phyloP scores from a whole-genome alignment of 2,329 filamentous ascomycete genomes.

The Clonostachys sp. region DNA sequence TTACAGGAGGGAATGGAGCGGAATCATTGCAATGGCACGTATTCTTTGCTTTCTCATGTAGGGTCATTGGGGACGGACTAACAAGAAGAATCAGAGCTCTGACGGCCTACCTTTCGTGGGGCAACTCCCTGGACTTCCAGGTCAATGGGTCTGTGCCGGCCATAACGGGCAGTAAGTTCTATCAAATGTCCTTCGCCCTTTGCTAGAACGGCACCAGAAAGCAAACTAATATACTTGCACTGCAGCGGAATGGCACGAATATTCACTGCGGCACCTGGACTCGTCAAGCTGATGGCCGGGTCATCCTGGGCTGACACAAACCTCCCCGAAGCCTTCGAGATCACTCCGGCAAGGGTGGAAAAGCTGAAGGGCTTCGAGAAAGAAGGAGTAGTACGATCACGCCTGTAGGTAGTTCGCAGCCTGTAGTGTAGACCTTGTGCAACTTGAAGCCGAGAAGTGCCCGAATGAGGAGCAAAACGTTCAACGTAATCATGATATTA shows the following conservation, averaged over 20 bases:
- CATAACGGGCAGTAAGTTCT: constrained; percentile 7
- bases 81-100: constrained; percentile 1
- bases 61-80: too few species aligned
- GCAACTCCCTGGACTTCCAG: constrained; percentile 4
- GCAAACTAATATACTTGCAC: not conserved
- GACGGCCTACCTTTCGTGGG: constrained; percentile 7
- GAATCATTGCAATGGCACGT: not conserved
- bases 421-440: too few species aligned
- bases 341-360: constrained; percentile 1
- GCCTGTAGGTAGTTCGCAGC: too few species aligned
- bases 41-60: not conserved
- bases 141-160: constrained; percentile 7
- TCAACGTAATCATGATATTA: too few species aligned
- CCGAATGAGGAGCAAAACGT: too few species aligned
- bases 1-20: not conserved
- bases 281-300: constrained; percentile 6
- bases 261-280: constrained; percentile 6
- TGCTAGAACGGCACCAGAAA: not conserved
- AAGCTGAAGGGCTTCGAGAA: not conserved
- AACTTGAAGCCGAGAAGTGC: too few species aligned
- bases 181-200: not conserved
- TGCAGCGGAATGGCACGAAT: constrained; percentile 7
- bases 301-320: constrained; percentile 4
- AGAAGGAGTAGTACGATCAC: too few species aligned
- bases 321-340: constrained; percentile 5